Evolutionary conservation across 257 asterid genomes (phyloP).

Genomic region (Solanum pennellii): DNA sequence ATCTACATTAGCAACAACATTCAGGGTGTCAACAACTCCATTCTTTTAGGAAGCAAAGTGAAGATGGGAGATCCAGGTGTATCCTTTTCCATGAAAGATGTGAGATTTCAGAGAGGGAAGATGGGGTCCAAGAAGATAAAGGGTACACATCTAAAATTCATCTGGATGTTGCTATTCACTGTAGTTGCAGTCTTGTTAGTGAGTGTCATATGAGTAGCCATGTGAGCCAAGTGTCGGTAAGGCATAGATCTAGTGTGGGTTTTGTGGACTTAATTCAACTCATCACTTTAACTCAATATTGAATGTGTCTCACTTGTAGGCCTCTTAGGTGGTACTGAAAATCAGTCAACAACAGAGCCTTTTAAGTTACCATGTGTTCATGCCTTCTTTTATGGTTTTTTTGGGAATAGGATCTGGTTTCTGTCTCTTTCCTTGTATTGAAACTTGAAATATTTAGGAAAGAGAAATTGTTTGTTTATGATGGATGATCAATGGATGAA

Average conservation of each 20-base stretch:
- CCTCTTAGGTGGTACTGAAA: neutral
- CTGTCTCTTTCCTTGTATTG: neutral
- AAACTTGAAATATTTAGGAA: neutral
- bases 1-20: constrained; percentile 63
- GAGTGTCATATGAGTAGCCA: neutral
- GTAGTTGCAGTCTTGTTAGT: neutral
- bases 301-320: neutral
- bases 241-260: neutral
- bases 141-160: constrained; percentile 1
- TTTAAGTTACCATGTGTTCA: neutral
- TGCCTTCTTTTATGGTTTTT: neutral
- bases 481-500: neutral
- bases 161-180: constrained; percentile 18
- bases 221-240: neutral
- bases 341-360: neutral
- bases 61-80: constrained; percentile 64
- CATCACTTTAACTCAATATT: neutral
- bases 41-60: constrained; percentile 55
- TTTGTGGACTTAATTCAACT: neutral
- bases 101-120: constrained; percentile 46
- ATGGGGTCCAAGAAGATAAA: constrained; percentile 8
- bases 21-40: constrained; percentile 68
- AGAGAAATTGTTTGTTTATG: neutral
- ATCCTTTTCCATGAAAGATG: constrained; percentile 22
- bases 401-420: neutral